A percentile compares a stretch with the other conserved stretches of the same genome.
Conservation (phyloP, 306 rosid genomes). For the Cucumis cinereus region DNA sequence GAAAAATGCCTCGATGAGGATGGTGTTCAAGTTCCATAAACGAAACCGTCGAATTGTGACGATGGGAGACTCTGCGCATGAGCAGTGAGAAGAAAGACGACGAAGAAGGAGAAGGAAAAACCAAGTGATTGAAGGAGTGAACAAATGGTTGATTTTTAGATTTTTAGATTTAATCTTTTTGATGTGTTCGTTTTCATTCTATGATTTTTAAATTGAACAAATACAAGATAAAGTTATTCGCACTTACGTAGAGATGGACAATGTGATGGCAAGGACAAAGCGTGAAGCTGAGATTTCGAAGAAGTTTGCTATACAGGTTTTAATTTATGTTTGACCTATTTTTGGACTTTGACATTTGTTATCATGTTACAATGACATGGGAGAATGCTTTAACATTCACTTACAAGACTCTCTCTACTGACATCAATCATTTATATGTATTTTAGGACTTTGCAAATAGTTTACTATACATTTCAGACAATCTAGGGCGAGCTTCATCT, state of each 20-base stretch:
- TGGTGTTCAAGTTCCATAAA: conserved; percentile 32
- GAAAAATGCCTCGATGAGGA: too few species aligned
- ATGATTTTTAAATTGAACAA: too few species aligned
- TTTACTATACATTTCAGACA: conserved; percentile 79
- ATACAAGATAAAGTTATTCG: conserved; percentile 89
- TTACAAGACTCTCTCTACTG: neutral
- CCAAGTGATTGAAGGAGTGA: conserved; percentile 8
- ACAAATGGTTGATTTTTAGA: too few species aligned
- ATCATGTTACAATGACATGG: too few species aligned
- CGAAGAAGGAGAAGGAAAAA: neutral
- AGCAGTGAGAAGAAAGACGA: neutral
- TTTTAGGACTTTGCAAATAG: conserved; percentile 72
- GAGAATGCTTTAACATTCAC: too few species aligned
- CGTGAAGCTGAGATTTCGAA: conserved; percentile 79
- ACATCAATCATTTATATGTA: neutral
- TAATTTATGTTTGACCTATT: conserved; percentile 1
- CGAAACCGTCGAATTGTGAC: conserved; percentile 52
- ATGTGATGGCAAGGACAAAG: conserved; percentile 70
- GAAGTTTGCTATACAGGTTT: conserved; percentile 76
- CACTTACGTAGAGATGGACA: conserved; percentile 79
- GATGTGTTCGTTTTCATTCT: too few species aligned
- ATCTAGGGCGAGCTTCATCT: conserved; percentile 71
- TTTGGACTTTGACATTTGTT: too few species aligned
- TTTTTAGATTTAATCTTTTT: too few species aligned
- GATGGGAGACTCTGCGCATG: conserved; percentile 68